phyloP scores from a whole-genome alignment of 129 eudicot genomes.

The Kitagawia praeruptora region DNA sequence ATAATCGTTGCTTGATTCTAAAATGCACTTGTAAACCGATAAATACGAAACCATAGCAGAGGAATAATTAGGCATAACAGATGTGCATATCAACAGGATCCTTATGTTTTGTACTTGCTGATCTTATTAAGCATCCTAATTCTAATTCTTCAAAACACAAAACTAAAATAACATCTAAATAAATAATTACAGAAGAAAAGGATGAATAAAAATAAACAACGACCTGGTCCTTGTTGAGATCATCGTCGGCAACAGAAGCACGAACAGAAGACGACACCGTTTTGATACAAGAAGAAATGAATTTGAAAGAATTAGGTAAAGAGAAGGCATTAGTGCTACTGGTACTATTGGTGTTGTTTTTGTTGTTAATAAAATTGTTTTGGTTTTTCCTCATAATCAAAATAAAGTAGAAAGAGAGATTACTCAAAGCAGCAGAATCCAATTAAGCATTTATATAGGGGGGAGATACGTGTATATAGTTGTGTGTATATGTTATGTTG shows the following conservation, averaged over 20 bases:
- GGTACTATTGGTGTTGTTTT: neutral
- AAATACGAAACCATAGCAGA: neutral
- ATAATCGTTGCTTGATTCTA: neutral
- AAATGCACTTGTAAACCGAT: neutral
- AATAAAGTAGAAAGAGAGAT: neutral
- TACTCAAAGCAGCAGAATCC: neutral
- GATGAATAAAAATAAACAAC: neutral
- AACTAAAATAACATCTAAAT: neutral
- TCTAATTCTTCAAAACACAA: neutral
- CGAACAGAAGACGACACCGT: constrained; percentile 58
- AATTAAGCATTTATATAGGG: neutral
- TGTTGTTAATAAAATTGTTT: constrained; percentile 20
- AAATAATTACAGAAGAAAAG: too few species aligned
- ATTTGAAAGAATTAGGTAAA: constrained; percentile 44
- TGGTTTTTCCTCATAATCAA: constrained; percentile 52
- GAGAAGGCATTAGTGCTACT: constrained; percentile 30
- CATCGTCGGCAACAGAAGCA: constrained; percentile 48
- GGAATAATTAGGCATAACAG: too few species aligned
- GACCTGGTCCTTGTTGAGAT: constrained; percentile 66
- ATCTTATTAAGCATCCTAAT: neutral
- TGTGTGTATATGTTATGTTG: neutral
- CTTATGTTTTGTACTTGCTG: neutral
- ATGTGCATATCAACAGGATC: neutral
- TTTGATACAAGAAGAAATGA: constrained; percentile 57
- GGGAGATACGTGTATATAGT: neutral